Percentiles rank a stretch among this genome's conserved stretches.
Evolutionary conservation across 2,329 filamentous ascomycete species (phyloP).

Genomic region (Hypoxylon sp.): DNA sequence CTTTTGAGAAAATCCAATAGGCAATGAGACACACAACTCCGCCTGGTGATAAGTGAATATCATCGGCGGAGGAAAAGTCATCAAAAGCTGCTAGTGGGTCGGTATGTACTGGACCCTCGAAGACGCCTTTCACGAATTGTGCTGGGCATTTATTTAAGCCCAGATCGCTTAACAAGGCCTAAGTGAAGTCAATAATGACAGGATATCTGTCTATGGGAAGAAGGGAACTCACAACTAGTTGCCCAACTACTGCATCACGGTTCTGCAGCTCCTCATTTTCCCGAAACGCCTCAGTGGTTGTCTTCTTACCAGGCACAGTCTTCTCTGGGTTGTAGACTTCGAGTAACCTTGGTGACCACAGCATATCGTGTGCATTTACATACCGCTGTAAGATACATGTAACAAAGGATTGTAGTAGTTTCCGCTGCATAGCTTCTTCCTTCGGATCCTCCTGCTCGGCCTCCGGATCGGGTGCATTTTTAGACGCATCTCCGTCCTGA

Average conservation of each 20-base stretch:
- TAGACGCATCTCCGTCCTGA: slow-evolving; percentile 66
- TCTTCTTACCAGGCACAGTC: slow-evolving; percentile 71
- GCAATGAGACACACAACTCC: slow-evolving; percentile 71
- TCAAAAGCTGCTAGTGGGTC: slow-evolving; percentile 65
- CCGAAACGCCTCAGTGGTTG: slow-evolving; percentile 73
- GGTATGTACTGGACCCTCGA: slow-evolving; percentile 57
- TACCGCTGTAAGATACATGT: slow-evolving; percentile 83
- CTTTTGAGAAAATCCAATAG: slow-evolving; percentile 73
- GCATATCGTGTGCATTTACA: slow-evolving; percentile 70
- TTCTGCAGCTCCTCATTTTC: slow-evolving; percentile 72
- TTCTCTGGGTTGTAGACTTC: slow-evolving; percentile 77
- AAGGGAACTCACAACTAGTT: slow-evolving; percentile 71
- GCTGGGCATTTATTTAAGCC: slow-evolving; percentile 64
- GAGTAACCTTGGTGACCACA: slow-evolving; percentile 74
- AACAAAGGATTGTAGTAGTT: slow-evolving; percentile 80
- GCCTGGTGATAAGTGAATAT: slow-evolving; percentile 69
- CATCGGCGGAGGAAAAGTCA: slow-evolving; percentile 61
- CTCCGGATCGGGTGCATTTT: slow-evolving; percentile 73
- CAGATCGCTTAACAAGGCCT: slow-evolving; percentile 74
- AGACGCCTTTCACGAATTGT: slow-evolving; percentile 61
- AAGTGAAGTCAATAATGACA: slow-evolving; percentile 31
- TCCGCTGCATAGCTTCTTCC: slow-evolving; percentile 72
- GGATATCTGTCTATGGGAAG: slow-evolving; percentile 2
- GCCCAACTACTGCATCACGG: slow-evolving; percentile 76
- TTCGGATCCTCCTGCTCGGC: slow-evolving; percentile 66